phyloP scores from a whole-genome alignment of 1,284 basidiomycete genomes.

The Cystobasidium slooffiae region DNA sequence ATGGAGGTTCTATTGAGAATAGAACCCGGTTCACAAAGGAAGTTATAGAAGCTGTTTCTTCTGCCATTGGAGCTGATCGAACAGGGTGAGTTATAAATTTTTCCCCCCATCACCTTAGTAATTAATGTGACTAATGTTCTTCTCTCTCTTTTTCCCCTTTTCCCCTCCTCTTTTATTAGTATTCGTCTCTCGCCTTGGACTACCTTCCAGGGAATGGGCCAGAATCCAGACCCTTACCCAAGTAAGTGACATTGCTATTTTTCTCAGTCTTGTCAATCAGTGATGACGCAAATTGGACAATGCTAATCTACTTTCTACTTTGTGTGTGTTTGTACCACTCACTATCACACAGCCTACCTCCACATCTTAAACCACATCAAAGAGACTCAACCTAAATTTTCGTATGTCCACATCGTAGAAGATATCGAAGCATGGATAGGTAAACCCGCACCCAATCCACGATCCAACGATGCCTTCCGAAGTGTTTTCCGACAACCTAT shows the following conservation, averaged over 20 bases:
- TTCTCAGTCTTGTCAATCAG: background rate
- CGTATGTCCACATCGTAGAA: constrained; percentile 64
- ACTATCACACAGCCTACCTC: no score
- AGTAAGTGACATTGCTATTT: constrained; percentile 9
- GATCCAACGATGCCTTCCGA: constrained; percentile 39
- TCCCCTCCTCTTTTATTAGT: background rate
- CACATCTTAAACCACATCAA: constrained; percentile 53
- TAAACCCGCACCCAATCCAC: constrained; percentile 32
- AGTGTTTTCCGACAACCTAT: constrained; percentile 19
- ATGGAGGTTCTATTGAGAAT: constrained; percentile 66
- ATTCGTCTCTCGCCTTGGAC: constrained; percentile 44
- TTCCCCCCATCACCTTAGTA: background rate
- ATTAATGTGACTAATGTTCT: no score
- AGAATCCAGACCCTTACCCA: constrained; percentile 16
- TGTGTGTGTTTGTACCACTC: no score
- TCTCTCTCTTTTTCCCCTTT: no score
- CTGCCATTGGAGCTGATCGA: constrained; percentile 62
- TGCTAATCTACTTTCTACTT: no score
- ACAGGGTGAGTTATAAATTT: constrained; percentile 54
- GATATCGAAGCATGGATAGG: constrained; percentile 46
- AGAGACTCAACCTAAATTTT: constrained; percentile 61
- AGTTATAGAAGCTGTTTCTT: constrained; percentile 61
- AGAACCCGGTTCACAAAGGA: constrained; percentile 63
- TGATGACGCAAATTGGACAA: no score
- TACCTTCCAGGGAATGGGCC: constrained; percentile 47